These are phyloP conservation scores for Penicillium ochrochloron DNA, from an alignment of 495 filamentous ascomycete genomes.

Conservation along the genomic window DNA sequence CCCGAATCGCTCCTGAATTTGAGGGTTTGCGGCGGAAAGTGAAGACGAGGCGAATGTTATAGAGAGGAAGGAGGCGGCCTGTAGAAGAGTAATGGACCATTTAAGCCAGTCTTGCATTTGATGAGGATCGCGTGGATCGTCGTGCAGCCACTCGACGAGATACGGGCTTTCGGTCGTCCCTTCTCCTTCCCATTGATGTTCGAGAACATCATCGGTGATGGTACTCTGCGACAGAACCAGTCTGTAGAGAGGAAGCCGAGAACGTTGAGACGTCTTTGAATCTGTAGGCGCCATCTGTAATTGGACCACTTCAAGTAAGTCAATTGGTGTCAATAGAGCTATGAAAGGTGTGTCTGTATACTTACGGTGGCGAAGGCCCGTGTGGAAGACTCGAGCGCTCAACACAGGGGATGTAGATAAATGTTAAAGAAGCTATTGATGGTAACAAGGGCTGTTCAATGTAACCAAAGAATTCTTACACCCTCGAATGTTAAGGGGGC, in stretches of 20 bases:
- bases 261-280: background rate
- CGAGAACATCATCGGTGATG: slow-evolving; percentile 50
- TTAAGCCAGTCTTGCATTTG: slow-evolving; percentile 56
- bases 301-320: background rate
- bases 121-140: slow-evolving; percentile 65
- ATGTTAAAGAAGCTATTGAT: background rate
- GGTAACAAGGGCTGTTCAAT: background rate
- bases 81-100: slow-evolving; percentile 61
- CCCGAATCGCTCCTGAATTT: slow-evolving; percentile 56
- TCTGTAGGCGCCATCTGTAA: background rate
- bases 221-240: background rate
- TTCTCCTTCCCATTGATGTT: slow-evolving; percentile 56
- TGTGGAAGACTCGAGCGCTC: background rate
- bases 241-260: background rate
- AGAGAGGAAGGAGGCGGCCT: slow-evolving; percentile 62
- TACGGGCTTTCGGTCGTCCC: slow-evolving; percentile 67
- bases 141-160: slow-evolving; percentile 64
- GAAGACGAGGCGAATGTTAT: slow-evolving; percentile 70
- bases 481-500: background rate
- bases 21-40: slow-evolving; percentile 61
- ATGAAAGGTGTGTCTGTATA: background rate
- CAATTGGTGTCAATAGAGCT: background rate
- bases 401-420: background rate
- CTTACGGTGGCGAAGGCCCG: background rate
- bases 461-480: background rate